These are phyloP conservation scores for Termitomyces sp. DNA, from an alignment of 768 basidiomycete genomes.

Conservation along the genomic window DNA sequence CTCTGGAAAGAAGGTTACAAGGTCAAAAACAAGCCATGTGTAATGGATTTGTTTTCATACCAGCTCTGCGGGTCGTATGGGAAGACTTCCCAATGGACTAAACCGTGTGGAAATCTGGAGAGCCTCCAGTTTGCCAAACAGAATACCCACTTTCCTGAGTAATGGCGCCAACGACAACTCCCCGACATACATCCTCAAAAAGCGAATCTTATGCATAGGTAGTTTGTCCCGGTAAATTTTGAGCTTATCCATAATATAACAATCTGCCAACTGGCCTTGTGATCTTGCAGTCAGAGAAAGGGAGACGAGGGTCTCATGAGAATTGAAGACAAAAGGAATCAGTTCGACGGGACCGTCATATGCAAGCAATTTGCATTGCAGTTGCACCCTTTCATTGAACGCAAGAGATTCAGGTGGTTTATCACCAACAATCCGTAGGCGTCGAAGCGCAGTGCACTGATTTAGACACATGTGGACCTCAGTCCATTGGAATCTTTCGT, in stretches of 20 bases:
- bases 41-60: neutral
- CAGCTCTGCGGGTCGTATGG: neutral
- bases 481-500: neutral
- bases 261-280: neutral
- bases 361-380: neutral
- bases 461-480: neutral
- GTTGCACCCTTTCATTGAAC: neutral
- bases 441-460: neutral
- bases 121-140: neutral
- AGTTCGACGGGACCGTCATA: neutral
- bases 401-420: neutral
- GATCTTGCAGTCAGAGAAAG: neutral
- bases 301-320: neutral
- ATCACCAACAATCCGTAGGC: neutral
- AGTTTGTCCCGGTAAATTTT: neutral
- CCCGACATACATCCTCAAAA: neutral
- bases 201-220: neutral
- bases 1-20: neutral
- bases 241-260: neutral
- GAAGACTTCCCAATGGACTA: neutral
- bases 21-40: neutral
- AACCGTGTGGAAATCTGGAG: neutral
- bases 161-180: too few relatives aligned
- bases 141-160: neutral
- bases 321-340: neutral